Evolutionary conservation across 371 early-diverging fungal genomes (phyloP).

Genomic region (Actinomortierella wolfii): DNA sequence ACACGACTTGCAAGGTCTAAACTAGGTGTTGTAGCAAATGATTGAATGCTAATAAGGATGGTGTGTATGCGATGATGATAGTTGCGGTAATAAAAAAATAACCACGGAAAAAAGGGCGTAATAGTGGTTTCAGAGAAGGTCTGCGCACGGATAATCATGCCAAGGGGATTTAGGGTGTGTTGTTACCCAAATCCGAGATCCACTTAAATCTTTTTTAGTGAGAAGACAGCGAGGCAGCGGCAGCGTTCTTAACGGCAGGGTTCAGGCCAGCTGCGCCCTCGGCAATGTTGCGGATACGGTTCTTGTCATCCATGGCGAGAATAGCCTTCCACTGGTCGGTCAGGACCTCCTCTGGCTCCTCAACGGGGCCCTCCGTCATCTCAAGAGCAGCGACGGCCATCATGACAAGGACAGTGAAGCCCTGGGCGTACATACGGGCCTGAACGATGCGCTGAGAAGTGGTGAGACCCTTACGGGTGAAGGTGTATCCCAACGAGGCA

Average conservation of each 20-base stretch:
- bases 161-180: too few species aligned
- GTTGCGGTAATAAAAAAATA: too few species aligned
- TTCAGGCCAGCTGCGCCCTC: slow-evolving; percentile 17
- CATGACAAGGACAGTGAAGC: slow-evolving; percentile 45
- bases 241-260: slow-evolving; percentile 1
- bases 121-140: too few species aligned
- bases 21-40: too few species aligned
- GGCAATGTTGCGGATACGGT: slow-evolving; percentile 35
- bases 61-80: too few species aligned
- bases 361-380: slow-evolving; percentile 26
- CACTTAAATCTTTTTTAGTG: too few species aligned
- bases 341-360: slow-evolving; percentile 26
- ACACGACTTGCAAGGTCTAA: too few species aligned
- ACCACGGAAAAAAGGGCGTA: too few species aligned
- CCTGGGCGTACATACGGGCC: slow-evolving; percentile 61
- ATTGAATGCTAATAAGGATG: too few species aligned
- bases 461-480: slow-evolving; percentile 68
- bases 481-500: slow-evolving; percentile 67
- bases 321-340: slow-evolving; percentile 48
- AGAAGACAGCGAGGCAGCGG: slow-evolving; percentile 9
- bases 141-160: too few species aligned
- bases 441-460: slow-evolving; percentile 78
- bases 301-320: slow-evolving; percentile 42
- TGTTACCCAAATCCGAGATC: too few species aligned
- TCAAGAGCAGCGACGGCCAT: slow-evolving; percentile 45